Conservation (phyloP, 78 protist genomes). For the Guillardia theta region DNA sequence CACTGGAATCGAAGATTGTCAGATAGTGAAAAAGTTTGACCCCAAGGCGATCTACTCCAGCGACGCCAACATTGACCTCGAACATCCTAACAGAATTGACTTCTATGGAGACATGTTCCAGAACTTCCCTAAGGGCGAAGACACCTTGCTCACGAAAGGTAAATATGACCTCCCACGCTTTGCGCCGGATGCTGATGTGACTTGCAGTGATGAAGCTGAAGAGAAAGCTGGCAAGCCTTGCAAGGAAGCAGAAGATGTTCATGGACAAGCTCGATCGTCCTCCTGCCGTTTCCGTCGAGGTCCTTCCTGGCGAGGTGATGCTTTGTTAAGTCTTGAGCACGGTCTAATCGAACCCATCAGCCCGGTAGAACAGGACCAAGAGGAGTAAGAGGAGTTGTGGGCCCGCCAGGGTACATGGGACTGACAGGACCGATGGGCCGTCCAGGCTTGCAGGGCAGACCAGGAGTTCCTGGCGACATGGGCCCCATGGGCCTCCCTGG, state of each 20-base stretch:
- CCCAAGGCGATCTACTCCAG: neutral
- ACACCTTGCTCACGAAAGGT: neutral
- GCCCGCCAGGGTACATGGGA: neutral
- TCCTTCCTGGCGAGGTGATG: neutral
- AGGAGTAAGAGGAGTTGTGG: too few species aligned
- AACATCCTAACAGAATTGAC: neutral
- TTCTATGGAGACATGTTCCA: neutral
- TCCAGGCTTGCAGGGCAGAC: neutral
- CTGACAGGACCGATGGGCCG: neutral
- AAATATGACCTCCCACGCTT: too few species aligned
- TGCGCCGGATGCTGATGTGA: too few species aligned
- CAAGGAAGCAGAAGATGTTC: neutral
- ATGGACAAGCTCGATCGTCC: neutral
- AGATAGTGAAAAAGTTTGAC: neutral
- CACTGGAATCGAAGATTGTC: too few species aligned
- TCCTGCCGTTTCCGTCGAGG: too few species aligned
- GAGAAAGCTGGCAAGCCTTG: neutral
- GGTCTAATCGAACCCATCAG: too few species aligned
- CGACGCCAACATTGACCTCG: neutral
- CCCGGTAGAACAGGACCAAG: too few species aligned
- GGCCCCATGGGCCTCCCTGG: too few species aligned
- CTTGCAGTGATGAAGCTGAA: neutral
- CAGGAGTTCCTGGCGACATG: too few species aligned
- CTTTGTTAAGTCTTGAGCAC: too few species aligned
- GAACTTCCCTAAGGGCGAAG: neutral